Evolutionary conservation across 164 flowering plant species (phyloP).

Genomic region (Vitis rupestris): DNA sequence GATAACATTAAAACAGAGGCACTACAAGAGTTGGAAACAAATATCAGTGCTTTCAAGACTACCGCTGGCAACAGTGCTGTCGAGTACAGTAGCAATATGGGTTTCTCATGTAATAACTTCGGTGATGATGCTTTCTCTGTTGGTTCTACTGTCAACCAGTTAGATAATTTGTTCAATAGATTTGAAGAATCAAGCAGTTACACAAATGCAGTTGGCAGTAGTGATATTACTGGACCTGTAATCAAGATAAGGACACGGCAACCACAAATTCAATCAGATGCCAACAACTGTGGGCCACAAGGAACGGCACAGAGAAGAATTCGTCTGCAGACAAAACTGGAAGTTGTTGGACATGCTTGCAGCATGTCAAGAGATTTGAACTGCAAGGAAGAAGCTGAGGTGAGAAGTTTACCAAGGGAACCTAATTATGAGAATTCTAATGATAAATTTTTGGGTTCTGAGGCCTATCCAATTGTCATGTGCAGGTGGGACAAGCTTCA

Average conservation of each 20-base stretch:
- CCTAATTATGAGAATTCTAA: neutral
- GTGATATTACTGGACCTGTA: conserved; percentile 24
- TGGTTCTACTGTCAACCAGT: conserved; percentile 12
- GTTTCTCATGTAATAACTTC: neutral
- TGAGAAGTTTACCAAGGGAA: conserved; percentile 19
- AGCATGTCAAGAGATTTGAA: conserved; percentile 4
- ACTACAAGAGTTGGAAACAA: conserved; percentile 2
- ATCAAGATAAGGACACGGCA: conserved; percentile 35
- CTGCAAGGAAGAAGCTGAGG: conserved; percentile 21
- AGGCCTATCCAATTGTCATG: neutral
- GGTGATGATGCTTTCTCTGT: conserved; percentile 11
- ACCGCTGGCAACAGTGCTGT: neutral
- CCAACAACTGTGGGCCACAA: conserved; percentile 18
- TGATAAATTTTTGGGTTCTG: neutral
- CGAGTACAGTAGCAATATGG: neutral
- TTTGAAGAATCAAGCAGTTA: conserved; percentile 8
- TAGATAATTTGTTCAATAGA: conserved; percentile 2
- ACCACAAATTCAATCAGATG: conserved; percentile 6
- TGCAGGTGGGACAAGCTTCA: conserved; percentile 28
- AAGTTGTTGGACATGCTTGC: conserved; percentile 16
- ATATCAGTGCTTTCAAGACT: neutral
- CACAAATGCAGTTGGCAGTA: conserved; percentile 6
- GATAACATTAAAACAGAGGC: neutral
- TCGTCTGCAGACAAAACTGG: conserved; percentile 32
- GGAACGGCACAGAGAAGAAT: conserved; percentile 62